Evolutionary conservation across 768 basidiomycete species (phyloP).

Genomic region (Neoboletus brunneissimus): DNA sequence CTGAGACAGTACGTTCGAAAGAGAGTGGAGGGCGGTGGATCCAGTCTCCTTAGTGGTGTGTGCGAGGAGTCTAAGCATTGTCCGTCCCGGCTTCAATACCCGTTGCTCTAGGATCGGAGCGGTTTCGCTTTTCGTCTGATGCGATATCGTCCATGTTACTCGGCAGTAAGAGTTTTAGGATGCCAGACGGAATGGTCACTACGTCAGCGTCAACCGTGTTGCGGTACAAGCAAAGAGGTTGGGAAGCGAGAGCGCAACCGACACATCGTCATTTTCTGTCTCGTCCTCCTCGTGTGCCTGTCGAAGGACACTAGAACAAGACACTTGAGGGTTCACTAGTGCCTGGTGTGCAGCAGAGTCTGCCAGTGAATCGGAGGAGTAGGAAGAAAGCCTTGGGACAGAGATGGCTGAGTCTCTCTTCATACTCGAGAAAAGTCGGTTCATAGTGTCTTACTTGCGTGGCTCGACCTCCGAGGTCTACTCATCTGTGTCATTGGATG

Average conservation of each 20-base stretch:
- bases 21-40: too few species aligned
- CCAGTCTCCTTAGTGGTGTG: too few species aligned
- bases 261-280: background rate
- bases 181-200: background rate
- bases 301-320: background rate
- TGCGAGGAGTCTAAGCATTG: too few species aligned
- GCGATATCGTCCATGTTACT: background rate
- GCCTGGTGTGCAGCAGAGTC: background rate
- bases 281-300: background rate
- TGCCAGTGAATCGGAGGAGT: background rate
- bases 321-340: background rate
- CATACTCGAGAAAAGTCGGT: background rate
- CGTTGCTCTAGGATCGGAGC: background rate
- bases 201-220: too few species aligned
- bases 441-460: background rate
- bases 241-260: background rate
- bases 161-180: background rate
- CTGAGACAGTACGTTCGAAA: too few species aligned
- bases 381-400: background rate
- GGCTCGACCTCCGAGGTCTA: background rate
- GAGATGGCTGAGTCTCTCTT: background rate
- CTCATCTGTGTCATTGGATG: too few species aligned
- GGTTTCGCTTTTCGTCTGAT: background rate
- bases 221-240: background rate
- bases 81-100: background rate